Percentiles rank a stretch among this genome's conserved stretches.
Evolutionary conservation across 176 grass and related monocot species (phyloP).

Genomic region (Aegilops tauschii): DNA sequence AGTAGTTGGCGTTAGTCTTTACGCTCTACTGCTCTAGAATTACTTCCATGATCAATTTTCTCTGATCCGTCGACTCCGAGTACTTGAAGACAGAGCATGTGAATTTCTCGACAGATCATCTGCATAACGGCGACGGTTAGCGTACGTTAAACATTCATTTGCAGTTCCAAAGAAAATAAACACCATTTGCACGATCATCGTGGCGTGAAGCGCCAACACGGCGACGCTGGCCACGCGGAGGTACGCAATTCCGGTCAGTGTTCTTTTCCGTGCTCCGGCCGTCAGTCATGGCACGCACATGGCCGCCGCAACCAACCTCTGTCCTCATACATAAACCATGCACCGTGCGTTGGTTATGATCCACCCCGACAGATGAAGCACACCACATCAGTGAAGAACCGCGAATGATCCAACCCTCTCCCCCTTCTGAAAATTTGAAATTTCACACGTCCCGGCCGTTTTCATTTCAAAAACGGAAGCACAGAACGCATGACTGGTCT

Average conservation of each 20-base stretch:
- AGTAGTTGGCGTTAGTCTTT: neutral
- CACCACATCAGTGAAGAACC: slow-evolving; percentile 36
- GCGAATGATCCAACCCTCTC: neutral
- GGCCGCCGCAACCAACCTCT: slow-evolving; percentile 29
- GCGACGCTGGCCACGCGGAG: neutral
- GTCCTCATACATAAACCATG: slow-evolving; percentile 30
- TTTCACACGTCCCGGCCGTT: neutral
- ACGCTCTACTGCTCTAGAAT: neutral
- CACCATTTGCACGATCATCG: neutral
- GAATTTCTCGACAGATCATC: neutral
- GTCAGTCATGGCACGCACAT: slow-evolving; percentile 42
- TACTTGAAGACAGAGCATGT: neutral
- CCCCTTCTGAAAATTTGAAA: neutral
- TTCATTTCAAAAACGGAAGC: neutral
- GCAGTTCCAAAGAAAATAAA: neutral
- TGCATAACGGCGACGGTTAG: neutral
- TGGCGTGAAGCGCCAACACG: slow-evolving; percentile 8
- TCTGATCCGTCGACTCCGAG: neutral
- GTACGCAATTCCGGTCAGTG: neutral
- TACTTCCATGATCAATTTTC: neutral
- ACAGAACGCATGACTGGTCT: neutral
- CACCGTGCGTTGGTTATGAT: slow-evolving; percentile 36
- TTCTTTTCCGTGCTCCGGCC: slow-evolving; percentile 15
- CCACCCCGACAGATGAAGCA: slow-evolving; percentile 46
- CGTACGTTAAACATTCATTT: neutral